These are phyloP conservation scores for Areca catechu DNA, from an alignment of 176 grass and related monocot species.

Conservation along the genomic window DNA sequence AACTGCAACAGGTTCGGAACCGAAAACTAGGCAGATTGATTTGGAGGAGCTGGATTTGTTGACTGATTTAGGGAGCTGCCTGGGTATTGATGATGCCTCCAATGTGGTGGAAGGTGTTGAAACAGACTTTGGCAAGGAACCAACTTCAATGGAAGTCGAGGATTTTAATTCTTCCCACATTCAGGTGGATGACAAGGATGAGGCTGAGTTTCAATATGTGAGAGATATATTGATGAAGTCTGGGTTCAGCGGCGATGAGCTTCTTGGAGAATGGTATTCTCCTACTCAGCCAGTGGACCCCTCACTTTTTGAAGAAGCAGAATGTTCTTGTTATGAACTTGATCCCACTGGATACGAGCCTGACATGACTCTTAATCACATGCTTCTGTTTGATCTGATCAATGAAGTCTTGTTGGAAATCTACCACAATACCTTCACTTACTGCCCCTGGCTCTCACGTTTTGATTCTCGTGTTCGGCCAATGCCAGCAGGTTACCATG, in stretches of 20 bases:
- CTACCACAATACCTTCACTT: conserved; percentile 44
- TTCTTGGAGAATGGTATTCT: conserved; percentile 44
- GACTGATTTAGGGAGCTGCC: conserved; percentile 20
- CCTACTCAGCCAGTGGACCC: conserved; percentile 48
- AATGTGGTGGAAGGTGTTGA: not conserved
- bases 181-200: conserved; percentile 62
- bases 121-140: not conserved
- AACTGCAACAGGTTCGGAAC: conserved; percentile 31
- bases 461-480: conserved; percentile 31
- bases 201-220: conserved; percentile 68
- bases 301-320: conserved; percentile 51
- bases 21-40: conserved; percentile 20
- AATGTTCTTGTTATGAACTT: conserved; percentile 30
- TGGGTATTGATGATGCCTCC: not conserved
- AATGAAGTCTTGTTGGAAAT: conserved; percentile 69
- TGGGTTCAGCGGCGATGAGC: conserved; percentile 38
- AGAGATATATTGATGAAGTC: conserved; percentile 77
- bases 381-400: conserved; percentile 91
- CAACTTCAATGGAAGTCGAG: conserved; percentile 6
- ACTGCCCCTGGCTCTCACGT: conserved; percentile 31
- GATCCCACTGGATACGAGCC: conserved; percentile 20
- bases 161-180: conserved; percentile 27
- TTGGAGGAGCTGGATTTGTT: conserved; percentile 42
- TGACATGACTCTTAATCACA: conserved; percentile 34
- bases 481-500: conserved; percentile 43